Conservation (phyloP, 495 filamentous ascomycete species). For the Pseudomonodictys pantanalensis region DNA sequence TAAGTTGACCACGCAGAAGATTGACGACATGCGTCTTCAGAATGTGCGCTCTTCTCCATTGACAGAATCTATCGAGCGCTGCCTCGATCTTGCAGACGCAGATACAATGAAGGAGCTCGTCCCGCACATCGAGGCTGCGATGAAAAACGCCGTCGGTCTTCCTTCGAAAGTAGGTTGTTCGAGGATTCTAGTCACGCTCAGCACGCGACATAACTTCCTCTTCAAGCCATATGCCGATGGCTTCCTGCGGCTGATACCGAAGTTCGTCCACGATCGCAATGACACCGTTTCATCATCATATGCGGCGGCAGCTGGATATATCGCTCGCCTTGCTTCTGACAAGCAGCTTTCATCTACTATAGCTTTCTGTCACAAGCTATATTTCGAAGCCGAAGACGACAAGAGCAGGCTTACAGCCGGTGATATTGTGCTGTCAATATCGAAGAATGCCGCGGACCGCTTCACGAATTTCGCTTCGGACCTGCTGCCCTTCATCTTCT, state of each 20-base stretch:
- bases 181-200: constrained; percentile 81
- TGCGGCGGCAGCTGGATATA: constrained; percentile 79
- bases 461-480: constrained; percentile 72
- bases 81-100: constrained; percentile 80
- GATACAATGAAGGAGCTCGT: constrained; percentile 70
- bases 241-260: constrained; percentile 73
- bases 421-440: constrained; percentile 73
- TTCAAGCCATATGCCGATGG: constrained; percentile 74
- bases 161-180: constrained; percentile 90
- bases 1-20: constrained; percentile 72
- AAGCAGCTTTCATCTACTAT: constrained; percentile 66
- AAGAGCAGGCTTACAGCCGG: constrained; percentile 67
- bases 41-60: constrained; percentile 82
- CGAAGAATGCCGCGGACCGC: constrained; percentile 81
- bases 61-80: constrained; percentile 88
- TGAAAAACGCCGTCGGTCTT: constrained; percentile 82
- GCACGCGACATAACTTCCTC: constrained; percentile 68
- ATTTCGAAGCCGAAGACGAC: constrained; percentile 70
- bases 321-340: constrained; percentile 70
- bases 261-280: constrained; percentile 81
- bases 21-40: constrained; percentile 79
- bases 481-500: constrained; percentile 81
- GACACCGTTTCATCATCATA: constrained; percentile 85
- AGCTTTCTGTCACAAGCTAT: constrained; percentile 64
- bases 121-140: constrained; percentile 65